Conservation (phyloP, 1,284 basidiomycete species). For the Anthracocystis walkeri region DNA sequence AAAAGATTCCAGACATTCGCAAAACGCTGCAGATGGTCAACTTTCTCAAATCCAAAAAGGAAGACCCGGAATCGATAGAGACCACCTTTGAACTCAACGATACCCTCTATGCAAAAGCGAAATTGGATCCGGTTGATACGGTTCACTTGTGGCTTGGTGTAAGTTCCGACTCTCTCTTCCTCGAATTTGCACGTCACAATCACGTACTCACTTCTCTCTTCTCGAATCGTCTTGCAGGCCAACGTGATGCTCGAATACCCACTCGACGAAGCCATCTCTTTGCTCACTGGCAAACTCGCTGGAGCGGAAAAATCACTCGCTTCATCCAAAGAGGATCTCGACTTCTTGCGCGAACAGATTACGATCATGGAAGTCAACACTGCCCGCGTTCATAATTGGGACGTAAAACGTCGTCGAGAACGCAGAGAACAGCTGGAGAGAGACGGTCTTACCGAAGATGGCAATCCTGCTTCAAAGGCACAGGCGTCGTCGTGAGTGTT, state of each 20-base stretch:
- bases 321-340: constrained; percentile 86
- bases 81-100: constrained; percentile 97
- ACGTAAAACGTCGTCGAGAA: constrained; percentile 84
- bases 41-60: constrained; percentile 75
- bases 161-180: constrained; percentile 43
- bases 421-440: constrained; percentile 47
- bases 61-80: constrained; percentile 75
- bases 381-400: constrained; percentile 95
- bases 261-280: constrained; percentile 80
- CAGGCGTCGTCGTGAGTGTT: constrained; percentile 46
- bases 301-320: constrained; percentile 79
- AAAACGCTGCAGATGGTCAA: constrained; percentile 92
- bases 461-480: constrained; percentile 9
- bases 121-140: constrained; percentile 84
- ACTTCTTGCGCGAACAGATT: constrained; percentile 92
- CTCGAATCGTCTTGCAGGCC: constrained; percentile 38
- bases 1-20: constrained; percentile 96
- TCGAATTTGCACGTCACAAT: not conserved
- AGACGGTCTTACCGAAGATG: constrained; percentile 26
- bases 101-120: constrained; percentile 91
- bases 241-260: constrained; percentile 96
- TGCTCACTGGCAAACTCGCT: constrained; percentile 83
- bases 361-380: constrained; percentile 99
- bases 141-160: constrained; percentile 98
- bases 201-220: not conserved